phyloP scores from a whole-genome alignment of 2,329 filamentous ascomycete genomes.

The Grosmannia serpens region DNA sequence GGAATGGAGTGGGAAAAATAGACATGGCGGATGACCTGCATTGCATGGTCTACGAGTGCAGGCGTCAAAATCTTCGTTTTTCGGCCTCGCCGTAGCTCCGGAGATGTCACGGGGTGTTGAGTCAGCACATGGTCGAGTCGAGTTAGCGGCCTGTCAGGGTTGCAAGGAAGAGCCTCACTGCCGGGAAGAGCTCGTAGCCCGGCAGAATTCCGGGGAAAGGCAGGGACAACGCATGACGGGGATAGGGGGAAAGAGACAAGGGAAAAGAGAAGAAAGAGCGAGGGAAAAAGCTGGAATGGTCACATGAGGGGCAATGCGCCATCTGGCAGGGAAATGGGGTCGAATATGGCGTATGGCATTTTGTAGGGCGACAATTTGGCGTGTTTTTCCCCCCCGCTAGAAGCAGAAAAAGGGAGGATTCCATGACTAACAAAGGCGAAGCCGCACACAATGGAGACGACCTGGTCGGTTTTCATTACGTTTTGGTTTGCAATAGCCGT shows the following conservation, averaged over 20 bases:
- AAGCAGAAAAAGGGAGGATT: not conserved
- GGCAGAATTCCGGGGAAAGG: not conserved
- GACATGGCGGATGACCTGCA: no score
- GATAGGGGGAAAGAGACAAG: not conserved
- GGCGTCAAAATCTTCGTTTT: not conserved
- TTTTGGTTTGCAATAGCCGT: not conserved
- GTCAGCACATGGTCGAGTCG: not conserved
- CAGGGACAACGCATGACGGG: not conserved
- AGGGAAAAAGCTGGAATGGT: not conserved
- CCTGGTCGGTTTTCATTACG: not conserved
- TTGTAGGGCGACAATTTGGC: not conserved
- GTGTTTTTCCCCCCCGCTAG: not conserved
- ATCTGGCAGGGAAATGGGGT: not conserved
- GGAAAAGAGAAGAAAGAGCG: not conserved
- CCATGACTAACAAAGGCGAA: slow-evolving; percentile 1
- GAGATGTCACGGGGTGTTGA: not conserved
- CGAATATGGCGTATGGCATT: not conserved
- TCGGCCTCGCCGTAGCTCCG: not conserved
- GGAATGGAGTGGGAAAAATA: not conserved
- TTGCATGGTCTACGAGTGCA: not conserved
- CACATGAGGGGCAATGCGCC: not conserved
- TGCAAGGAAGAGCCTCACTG: not conserved
- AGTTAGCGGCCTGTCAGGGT: not conserved
- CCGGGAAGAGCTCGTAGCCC: not conserved
- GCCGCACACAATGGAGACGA: not conserved